Evolutionary conservation across 331 rosid genomes (phyloP).

Genomic region (Rhamnella rubrinervis): DNA sequence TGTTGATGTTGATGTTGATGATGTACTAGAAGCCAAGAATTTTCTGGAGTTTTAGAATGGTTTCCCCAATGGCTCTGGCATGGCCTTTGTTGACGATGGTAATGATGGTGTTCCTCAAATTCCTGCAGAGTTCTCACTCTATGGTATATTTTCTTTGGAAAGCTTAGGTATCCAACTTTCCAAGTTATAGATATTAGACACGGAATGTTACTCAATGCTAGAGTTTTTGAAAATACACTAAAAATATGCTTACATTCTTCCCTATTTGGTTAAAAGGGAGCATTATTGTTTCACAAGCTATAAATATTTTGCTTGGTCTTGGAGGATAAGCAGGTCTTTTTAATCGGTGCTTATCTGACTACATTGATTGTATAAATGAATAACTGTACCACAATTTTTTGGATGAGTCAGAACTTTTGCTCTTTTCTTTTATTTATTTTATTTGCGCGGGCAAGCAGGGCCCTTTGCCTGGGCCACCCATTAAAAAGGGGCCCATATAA

Average conservation of each 20-base stretch:
- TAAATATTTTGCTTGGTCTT: conserved; percentile 20
- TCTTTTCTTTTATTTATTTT: too few relatives aligned
- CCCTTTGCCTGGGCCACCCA: too few relatives aligned
- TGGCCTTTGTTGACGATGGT: conserved; percentile 5
- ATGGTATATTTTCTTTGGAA: conserved; percentile 14
- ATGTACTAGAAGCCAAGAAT: conserved; percentile 17
- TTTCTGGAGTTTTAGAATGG: conserved; percentile 12
- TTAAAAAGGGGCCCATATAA: too few relatives aligned
- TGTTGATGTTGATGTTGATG: conserved; percentile 1
- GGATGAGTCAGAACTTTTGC: too few relatives aligned
- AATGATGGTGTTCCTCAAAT: conserved; percentile 12
- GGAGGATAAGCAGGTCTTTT: conserved; percentile 54
- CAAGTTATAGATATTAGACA: not conserved
- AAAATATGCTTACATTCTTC: not conserved
- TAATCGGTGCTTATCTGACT: conserved; percentile 49
- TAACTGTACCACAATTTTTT: conserved; percentile 9
- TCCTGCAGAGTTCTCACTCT: conserved; percentile 10
- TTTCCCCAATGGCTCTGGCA: conserved; percentile 3
- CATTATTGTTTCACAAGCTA: conserved; percentile 14
- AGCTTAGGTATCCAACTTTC: conserved; percentile 12
- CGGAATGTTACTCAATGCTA: too few relatives aligned
- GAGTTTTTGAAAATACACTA: too few relatives aligned
- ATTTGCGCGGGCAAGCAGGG: too few relatives aligned
- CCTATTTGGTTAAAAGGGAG: conserved; percentile 16
- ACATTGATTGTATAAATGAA: conserved; percentile 43